Conservation (phyloP, 345 rosid species). For the Salix dunnii region DNA sequence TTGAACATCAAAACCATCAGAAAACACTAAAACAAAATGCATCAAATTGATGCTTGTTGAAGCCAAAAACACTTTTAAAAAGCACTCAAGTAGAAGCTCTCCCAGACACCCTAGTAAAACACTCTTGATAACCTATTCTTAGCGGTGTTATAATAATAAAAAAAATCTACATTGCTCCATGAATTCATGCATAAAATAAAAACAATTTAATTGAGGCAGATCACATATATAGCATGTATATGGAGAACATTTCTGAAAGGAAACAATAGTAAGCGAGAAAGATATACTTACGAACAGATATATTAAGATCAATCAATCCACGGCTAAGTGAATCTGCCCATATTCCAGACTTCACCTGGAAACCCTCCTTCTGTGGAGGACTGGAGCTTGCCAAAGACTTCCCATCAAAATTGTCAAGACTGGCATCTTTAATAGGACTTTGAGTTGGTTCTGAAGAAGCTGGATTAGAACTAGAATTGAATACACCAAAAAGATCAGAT, state of each 20-base stretch:
- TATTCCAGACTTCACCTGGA: conserved; percentile 88
- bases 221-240: background rate
- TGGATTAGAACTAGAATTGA: conserved; percentile 55
- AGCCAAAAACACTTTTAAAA: too few relatives aligned
- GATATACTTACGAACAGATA: conserved; percentile 84
- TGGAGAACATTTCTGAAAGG: background rate
- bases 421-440: conserved; percentile 33
- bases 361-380: conserved; percentile 56
- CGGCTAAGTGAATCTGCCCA: conserved; percentile 99
- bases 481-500: conserved; percentile 80
- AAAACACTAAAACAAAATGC: too few relatives aligned
- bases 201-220: background rate
- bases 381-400: conserved; percentile 41
- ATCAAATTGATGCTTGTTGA: too few relatives aligned
- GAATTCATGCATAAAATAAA: background rate
- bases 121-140: too few relatives aligned
- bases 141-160: background rate
- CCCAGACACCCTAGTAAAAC: too few relatives aligned
- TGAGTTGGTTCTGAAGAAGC: conserved; percentile 42
- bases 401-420: conserved; percentile 35
- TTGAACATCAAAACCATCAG: too few relatives aligned
- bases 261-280: conserved; percentile 2
- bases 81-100: too few relatives aligned
- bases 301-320: conserved; percentile 93
- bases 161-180: background rate